Evolutionary conservation across 345 rosid genomes (phyloP), one percentile per base, ranked within the genome.

Genomic region (Ailanthus altissimus): DNA sequence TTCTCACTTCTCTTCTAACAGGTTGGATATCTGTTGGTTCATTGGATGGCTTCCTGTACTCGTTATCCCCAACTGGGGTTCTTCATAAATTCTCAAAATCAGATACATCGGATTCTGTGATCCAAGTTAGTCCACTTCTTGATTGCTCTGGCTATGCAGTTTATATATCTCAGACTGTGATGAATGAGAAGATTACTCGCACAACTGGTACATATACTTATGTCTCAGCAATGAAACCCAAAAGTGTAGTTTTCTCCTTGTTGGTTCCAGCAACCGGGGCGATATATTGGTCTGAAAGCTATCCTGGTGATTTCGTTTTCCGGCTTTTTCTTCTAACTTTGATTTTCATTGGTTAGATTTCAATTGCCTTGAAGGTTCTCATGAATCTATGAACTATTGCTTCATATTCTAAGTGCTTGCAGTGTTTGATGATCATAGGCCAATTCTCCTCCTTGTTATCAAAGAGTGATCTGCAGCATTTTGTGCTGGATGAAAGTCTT

Each of bases 1-100:
- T n/a, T 36, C 26, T 6, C 43, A 50, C 50, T 2, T 21, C 10
- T 51, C 26, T 23, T 26, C 4, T 66, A 13, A 56, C 83, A 94
- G 98, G 94, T 61, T 93, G 92, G 92, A 76, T 90, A 67, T 90
- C 99, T 10, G 80, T 93, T 63, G 94, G 94, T 80, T 93, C 99
- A 5, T 75, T 93, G 79, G 98, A 95, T 74, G 98, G 98, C 53
- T 84, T 84, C 66, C 79, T 95, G 25, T 93, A 95, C 80, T 90
- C 90, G 9, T 84, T 95, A 70, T 95, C 98, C 79, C 92, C 92
- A 16, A 70, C 75, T n/a, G 99, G 98, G 38, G 61, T 64, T 72
- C 85, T 93, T 64, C 68, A 82, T 71, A 92, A 86, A 82, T 88
- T 85, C 75, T 80, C 90, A 0, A 82, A 83, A 79, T 78, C 77